Base-by-base conservation (phyloP, 225 moss, liverwort and hornwort genomes). In the Antitrichia curtipendula region DNA sequence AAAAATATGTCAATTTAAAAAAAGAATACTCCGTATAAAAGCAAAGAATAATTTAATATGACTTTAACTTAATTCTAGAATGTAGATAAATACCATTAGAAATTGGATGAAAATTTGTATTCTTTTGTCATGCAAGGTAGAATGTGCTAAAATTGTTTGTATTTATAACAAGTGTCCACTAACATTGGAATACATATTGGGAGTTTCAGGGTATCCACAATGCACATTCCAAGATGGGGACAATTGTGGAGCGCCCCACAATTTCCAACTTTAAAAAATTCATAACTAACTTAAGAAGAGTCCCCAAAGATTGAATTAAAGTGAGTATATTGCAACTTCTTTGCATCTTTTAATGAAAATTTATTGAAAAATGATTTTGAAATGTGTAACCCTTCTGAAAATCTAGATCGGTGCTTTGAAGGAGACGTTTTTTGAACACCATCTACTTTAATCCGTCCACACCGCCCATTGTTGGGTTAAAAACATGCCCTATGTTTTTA, bases 361-460 rank as follows among this genome's bases (percentile, higher is more conserved):
- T 22, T 5, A 75, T 18, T 75, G 21, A 52, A 75, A 34, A 75
- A 75, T 52, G 23, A 12, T 75, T n/a, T n/a, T n/a, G n/a, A 27
- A 0, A 16, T 56, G 2, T 14, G 0, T 9, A 24, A 4, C 1
- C 2, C 38, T 56, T 38, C 5, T 56, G 0, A 56, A 77, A 77
- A 36, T 56, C 1, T 14, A 0, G 1, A 10, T 15, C 1, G 6
- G 0, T 54, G 6, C 4, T 16, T 24, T 24, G 9, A 77, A 24
- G 4, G 53, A 77, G 6, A 77, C 2, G 0, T 9, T 36, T 14
- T 36, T 54, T 6, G 8, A 10, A 34, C 31, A 21, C 17, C n/a
- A n/a, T 73, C 31, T 18, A 31, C 52, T 13, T 34, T 52, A 2
- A n/a, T n/a, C n/a, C n/a, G n/a, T n/a, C n/a, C n/a, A 0, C 36